These are phyloP conservation scores for Furcasterigmium sp. DNA, from an alignment of 2,329 filamentous ascomycete genomes.

Conservation along the genomic window DNA sequence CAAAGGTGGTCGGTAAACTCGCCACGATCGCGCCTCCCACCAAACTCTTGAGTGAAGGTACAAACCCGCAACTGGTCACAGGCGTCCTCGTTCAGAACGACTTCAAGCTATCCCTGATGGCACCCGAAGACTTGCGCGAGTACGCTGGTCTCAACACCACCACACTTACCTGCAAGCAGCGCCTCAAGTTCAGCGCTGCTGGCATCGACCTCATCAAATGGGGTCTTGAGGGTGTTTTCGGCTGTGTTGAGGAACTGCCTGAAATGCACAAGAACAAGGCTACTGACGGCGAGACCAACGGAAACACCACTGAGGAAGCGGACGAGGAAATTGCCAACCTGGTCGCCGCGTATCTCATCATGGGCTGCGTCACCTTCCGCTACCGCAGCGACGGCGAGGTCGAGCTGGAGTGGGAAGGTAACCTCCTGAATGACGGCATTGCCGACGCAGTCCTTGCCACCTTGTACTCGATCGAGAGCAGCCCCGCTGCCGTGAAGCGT, in stretches of 20 bases:
- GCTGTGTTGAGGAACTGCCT: slow-evolving; percentile 67
- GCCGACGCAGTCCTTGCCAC: slow-evolving; percentile 97
- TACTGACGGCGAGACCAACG: slow-evolving; percentile 24
- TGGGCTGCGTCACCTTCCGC: slow-evolving; percentile 85
- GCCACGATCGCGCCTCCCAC: slow-evolving; percentile 71
- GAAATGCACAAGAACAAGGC: slow-evolving; percentile 41
- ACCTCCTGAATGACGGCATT: slow-evolving; percentile 94
- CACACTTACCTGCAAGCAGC: slow-evolving; percentile 87
- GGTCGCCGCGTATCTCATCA: slow-evolving; percentile 62
- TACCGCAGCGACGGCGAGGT: slow-evolving; percentile 74
- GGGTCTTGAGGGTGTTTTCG: slow-evolving; percentile 93
- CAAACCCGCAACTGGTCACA: slow-evolving; percentile 56
- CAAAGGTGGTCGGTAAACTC: slow-evolving; percentile 92
- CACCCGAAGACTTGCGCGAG: slow-evolving; percentile 89
- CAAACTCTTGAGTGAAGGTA: slow-evolving; percentile 23
- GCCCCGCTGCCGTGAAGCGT: slow-evolving; percentile 91
- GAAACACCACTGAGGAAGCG: slow-evolving; percentile 44
- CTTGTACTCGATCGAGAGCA: slow-evolving; percentile 86
- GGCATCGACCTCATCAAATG: slow-evolving; percentile 88
- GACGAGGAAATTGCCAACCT: slow-evolving; percentile 58
- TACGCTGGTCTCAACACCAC: slow-evolving; percentile 97
- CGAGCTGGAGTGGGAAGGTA: slow-evolving; percentile 95
- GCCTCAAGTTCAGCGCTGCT: slow-evolving; percentile 79
- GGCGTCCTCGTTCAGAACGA: slow-evolving; percentile 96
- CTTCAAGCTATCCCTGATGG: slow-evolving; percentile 96